These are phyloP conservation scores for Orychophragmus violaceus DNA, from an alignment of 345 rosid species.

Conservation along the genomic window DNA sequence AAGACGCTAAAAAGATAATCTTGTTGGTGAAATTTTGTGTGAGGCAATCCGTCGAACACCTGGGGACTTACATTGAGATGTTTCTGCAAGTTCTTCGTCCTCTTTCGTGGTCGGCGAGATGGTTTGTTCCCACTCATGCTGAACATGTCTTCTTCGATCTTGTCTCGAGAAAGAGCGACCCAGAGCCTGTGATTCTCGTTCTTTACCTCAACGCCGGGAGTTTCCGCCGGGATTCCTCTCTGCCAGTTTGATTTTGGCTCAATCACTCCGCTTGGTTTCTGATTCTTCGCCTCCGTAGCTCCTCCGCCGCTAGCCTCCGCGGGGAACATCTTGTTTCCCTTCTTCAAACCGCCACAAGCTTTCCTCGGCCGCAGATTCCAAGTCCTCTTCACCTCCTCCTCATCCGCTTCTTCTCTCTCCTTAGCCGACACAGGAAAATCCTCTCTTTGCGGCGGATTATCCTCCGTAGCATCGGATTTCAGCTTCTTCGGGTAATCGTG, in stretches of 20 bases:
- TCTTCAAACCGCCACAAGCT: no score
- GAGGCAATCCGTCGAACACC: constrained; percentile 28
- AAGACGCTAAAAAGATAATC: no score
- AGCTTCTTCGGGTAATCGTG: no score
- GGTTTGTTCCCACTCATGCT: constrained; percentile 79
- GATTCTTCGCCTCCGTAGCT: constrained; percentile 23
- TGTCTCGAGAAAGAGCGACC: constrained; percentile 69
- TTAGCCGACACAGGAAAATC: constrained; percentile 7
- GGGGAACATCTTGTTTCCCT: constrained; percentile 20
- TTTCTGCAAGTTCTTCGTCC: no score
- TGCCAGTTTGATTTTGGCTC: constrained; percentile 58
- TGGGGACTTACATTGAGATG: no score
- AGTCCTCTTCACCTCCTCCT: no score
- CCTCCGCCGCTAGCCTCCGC: background rate
- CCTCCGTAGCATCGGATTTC: no score
- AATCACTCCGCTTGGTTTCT: constrained; percentile 21
- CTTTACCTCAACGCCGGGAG: constrained; percentile 40
- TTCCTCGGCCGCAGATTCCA: no score
- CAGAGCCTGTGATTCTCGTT: constrained; percentile 63
- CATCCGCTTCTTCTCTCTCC: no score
- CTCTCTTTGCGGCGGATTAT: constrained; percentile 13
- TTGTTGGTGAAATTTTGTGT: background rate
- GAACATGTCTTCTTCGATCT: constrained; percentile 88
- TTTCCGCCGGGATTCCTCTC: constrained; percentile 54
- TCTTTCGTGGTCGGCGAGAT: no score